Conservation (phyloP, 1,284 basidiomycete species). For the Ustilago lituana region DNA sequence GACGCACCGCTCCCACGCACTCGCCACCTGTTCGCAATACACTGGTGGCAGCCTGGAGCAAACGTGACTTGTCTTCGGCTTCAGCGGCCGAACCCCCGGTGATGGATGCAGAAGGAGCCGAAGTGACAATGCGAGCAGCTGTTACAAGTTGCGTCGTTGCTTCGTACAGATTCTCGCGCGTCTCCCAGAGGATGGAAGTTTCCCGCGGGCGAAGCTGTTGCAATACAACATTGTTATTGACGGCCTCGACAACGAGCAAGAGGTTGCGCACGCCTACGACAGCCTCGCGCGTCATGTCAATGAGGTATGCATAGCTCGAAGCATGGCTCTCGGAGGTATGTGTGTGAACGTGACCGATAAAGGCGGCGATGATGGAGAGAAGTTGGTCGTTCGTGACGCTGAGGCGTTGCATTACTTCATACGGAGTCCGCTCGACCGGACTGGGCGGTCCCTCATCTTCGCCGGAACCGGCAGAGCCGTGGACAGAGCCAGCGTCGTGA, state of each 20-base stretch:
- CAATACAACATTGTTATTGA: slow-evolving; percentile 48
- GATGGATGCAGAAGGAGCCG: slow-evolving; percentile 66
- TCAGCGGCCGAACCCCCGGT: slow-evolving; percentile 73
- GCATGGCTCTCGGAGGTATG: slow-evolving; percentile 83
- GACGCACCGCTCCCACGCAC: slow-evolving; percentile 57
- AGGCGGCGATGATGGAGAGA: slow-evolving; percentile 91
- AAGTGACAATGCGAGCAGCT: slow-evolving; percentile 76
- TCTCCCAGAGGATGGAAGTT: slow-evolving; percentile 67
- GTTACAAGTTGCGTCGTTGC: slow-evolving; percentile 88
- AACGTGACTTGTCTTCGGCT: slow-evolving; percentile 77
- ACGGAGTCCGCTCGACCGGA: slow-evolving; percentile 77
- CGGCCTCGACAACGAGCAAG: slow-evolving; percentile 87
- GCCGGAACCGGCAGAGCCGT: slow-evolving; percentile 73
- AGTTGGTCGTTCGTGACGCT: slow-evolving; percentile 75
- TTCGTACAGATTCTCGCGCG: slow-evolving; percentile 84
- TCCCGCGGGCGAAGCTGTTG: slow-evolving; percentile 48
- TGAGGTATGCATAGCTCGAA: slow-evolving; percentile 89
- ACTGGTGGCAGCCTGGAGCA: slow-evolving; percentile 84
- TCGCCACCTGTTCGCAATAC: slow-evolving; percentile 74
- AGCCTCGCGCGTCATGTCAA: slow-evolving; percentile 90
- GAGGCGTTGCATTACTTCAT: slow-evolving; percentile 69
- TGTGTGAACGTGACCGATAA: slow-evolving; percentile 94
- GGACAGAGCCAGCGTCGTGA: slow-evolving; percentile 71
- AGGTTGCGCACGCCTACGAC: slow-evolving; percentile 91
- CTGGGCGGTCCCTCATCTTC: slow-evolving; percentile 71